Conservation (phyloP, 2,329 filamentous ascomycete species). For the Knoxdaviesia proteae region DNA sequence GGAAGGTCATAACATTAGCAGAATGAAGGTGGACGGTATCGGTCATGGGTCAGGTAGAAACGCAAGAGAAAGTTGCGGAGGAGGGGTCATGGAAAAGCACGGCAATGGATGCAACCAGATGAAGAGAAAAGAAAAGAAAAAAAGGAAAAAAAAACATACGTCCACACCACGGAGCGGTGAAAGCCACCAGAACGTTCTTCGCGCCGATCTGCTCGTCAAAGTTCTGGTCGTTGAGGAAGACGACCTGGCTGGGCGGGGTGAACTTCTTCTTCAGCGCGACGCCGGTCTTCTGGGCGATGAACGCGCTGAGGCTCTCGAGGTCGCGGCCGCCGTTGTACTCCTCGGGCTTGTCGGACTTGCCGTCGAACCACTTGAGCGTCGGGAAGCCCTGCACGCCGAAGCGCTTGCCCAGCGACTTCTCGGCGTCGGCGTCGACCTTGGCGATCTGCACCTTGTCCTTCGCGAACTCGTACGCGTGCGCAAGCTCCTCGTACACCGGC, state of each 20-base stretch:
- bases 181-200: constrained; percentile 82
- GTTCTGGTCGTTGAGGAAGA: constrained; percentile 57
- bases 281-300: constrained; percentile 73
- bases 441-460: constrained; percentile 63
- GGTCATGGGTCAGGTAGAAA: neutral
- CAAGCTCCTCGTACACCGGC: constrained; percentile 85
- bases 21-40: too few species aligned
- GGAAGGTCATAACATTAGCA: neutral
- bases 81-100: neutral
- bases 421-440: constrained; percentile 86
- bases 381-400: constrained; percentile 91
- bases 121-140: too few species aligned
- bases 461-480: constrained; percentile 47
- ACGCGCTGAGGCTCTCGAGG: constrained; percentile 62
- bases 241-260: constrained; percentile 52
- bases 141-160: constrained; percentile 42
- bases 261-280: constrained; percentile 60
- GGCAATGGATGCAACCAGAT: neutral
- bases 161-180: constrained; percentile 96
- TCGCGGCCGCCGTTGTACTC: constrained; percentile 81
- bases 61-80: neutral
- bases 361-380: constrained; percentile 94
- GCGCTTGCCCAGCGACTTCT: constrained; percentile 64
- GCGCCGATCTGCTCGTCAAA: constrained; percentile 63
- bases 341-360: constrained; percentile 65